Evolutionary conservation across 345 rosid genomes (phyloP), one percentile per base, ranked within the genome.

Genomic region (Dipteronia dyeriana): DNA sequence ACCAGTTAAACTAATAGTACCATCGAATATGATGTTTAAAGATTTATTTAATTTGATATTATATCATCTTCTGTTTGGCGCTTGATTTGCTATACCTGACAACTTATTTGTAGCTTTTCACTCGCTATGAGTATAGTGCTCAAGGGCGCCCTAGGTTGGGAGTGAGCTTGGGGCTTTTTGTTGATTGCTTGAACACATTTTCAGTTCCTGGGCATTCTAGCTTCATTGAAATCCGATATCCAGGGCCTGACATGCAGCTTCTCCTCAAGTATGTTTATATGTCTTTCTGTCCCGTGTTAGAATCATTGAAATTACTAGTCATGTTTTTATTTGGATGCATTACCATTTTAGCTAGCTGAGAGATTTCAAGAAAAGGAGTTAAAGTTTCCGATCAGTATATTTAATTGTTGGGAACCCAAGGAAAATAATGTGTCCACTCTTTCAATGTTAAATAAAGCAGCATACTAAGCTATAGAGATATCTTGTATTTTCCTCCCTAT

Each of bases 171-270:
- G 97, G 98, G 12, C 94, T 95, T 51, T 82, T 95, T 80, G 92
- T 89, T 4, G 96, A 93, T 80, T 91, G 97, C 90, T 88, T 95
- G 87, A 95, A 89, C 86, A 90, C 99, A 2, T 95, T 95, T 80
- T 91, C 96, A 8, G 88, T 84, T 31, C 96, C 97, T 14, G 99
- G 98, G 29, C 89, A 81, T 78, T 82, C 94, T 8, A 85, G 82
- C 81, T 82, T 85, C 14, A 87, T 93, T 9, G 99, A 95, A 68
- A 90, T 95, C 62, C 92, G 77, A 68, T 93, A 95, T 82, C 97
- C 99, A 25, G 99, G 99, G 31, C 92, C 98, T 57, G 99, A 95
- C 80, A 91, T 93, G 99, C 92, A 93, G 85, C 96, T 95, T 77
- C 97, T 93, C 82, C 82, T 95, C 89, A 92, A 89, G 99, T 95